Evolutionary conservation across 2,329 filamentous ascomycete species (phyloP).

Genomic region (Neophaeococcomyces aloes): DNA sequence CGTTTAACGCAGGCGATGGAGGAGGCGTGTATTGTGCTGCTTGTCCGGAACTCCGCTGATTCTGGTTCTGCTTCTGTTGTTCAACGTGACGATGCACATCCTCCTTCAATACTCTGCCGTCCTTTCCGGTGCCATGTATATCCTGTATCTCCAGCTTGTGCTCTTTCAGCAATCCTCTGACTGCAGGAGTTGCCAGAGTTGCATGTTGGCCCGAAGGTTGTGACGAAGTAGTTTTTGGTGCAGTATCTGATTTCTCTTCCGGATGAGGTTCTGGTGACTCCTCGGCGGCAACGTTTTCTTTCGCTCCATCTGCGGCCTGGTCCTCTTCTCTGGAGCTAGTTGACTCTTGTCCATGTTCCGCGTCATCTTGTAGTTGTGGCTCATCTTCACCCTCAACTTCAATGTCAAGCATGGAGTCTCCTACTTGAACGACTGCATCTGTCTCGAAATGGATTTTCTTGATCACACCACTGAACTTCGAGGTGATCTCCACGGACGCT

Average conservation of each 20-base stretch:
- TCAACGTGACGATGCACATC: constrained; percentile 69
- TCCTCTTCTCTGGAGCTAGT: constrained; percentile 16
- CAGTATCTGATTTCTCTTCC: constrained; percentile 13
- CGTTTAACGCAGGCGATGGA: constrained; percentile 31
- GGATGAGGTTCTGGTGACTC: constrained; percentile 20
- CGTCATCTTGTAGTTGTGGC: constrained; percentile 12
- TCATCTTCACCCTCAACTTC: constrained; percentile 20
- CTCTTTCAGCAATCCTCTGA: constrained; percentile 77
- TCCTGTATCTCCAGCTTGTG: constrained; percentile 66
- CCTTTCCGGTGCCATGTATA: constrained; percentile 74
- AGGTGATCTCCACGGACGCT: constrained; percentile 80
- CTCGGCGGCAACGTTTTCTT: constrained; percentile 28
- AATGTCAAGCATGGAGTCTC: constrained; percentile 30
- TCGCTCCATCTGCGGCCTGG: constrained; percentile 29
- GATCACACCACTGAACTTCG: constrained; percentile 85
- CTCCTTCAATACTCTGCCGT: constrained; percentile 84
- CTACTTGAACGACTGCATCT: constrained; percentile 92
- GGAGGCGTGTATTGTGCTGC: constrained; percentile 18
- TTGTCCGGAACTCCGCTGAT: constrained; percentile 19
- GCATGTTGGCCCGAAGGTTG: constrained; percentile 45
- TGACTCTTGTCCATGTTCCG: constrained; percentile 65
- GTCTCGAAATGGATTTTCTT: constrained; percentile 94
- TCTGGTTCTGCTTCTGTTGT: constrained; percentile 32
- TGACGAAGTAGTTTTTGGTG: constrained; percentile 10
- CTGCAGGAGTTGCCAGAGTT: constrained; percentile 78